A percentile compares a stretch with the other conserved stretches of the same genome.
Conservation (phyloP, 2,329 filamentous ascomycete genomes). For the Paraconiothyrium sp. region DNA sequence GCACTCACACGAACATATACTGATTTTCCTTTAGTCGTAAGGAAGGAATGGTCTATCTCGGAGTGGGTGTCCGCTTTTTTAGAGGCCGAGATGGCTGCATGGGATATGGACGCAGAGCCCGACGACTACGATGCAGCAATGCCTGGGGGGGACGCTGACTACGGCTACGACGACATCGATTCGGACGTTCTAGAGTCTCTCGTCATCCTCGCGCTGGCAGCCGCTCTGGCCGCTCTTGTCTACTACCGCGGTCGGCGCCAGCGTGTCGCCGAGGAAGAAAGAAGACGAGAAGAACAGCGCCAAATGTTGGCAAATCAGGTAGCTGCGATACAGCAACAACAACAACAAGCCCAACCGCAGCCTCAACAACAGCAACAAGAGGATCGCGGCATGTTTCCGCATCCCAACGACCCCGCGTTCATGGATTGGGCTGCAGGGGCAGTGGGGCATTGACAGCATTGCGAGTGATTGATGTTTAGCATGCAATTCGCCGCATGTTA, state of each 20-base stretch:
- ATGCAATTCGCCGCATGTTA: neutral
- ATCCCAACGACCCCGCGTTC: constrained; percentile 72
- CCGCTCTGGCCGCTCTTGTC: constrained; percentile 77
- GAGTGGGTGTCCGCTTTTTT: constrained; percentile 92
- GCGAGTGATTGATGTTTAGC: neutral
- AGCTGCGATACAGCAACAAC: constrained; percentile 33
- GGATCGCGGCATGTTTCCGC: constrained; percentile 70
- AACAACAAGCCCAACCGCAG: constrained; percentile 39
- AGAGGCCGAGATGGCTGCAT: constrained; percentile 64
- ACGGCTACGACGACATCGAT: constrained; percentile 70
- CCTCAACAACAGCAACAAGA: constrained; percentile 40
- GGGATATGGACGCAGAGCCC: constrained; percentile 63
- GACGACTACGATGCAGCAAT: constrained; percentile 56
- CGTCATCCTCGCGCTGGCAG: constrained; percentile 80
- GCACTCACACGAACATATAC: constrained; percentile 9
- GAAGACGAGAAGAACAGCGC: constrained; percentile 39
- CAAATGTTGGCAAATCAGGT: constrained; percentile 43
- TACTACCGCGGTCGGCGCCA: constrained; percentile 79
- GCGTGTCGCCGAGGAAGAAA: constrained; percentile 55
- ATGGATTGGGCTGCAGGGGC: constrained; percentile 74
- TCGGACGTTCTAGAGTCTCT: constrained; percentile 86
- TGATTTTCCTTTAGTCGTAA: constrained; percentile 62
- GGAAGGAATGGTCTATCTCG: constrained; percentile 77
- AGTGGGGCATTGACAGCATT: constrained; percentile 63
- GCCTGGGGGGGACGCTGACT: constrained; percentile 66